phyloP scores from a whole-genome alignment of 2,329 filamentous ascomycete genomes.

The Trichoderma polysporum region DNA sequence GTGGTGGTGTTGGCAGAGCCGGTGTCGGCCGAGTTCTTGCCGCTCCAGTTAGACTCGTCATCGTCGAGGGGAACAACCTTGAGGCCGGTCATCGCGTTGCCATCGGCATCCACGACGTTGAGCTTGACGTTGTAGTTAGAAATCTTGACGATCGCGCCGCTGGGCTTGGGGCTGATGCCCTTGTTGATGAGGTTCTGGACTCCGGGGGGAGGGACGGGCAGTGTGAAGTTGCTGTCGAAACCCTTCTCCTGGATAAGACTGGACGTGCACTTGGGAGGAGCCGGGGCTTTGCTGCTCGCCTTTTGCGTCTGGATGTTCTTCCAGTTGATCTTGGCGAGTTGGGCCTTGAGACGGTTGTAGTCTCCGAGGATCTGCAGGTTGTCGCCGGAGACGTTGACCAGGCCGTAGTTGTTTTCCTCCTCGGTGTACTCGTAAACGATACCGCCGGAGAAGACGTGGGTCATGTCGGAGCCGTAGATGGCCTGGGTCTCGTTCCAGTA shows the following conservation, averaged over 20 bases:
- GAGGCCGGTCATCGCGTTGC: constrained; percentile 44
- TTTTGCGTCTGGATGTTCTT: constrained; percentile 63
- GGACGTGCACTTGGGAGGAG: constrained; percentile 61
- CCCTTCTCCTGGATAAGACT: constrained; percentile 65
- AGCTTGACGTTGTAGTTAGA: constrained; percentile 58
- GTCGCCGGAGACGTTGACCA: constrained; percentile 62
- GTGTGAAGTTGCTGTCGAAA: constrained; percentile 77
- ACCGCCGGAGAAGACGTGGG: constrained; percentile 66
- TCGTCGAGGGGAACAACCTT: constrained; percentile 48
- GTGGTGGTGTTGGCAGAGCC: constrained; percentile 27
- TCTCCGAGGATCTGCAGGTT: constrained; percentile 61
- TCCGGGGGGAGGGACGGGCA: constrained; percentile 67
- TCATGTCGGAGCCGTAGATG: constrained; percentile 73
- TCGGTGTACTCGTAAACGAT: constrained; percentile 80
- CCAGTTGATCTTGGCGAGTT: constrained; percentile 75
- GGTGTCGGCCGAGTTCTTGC: constrained; percentile 42
- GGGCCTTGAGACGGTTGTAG: constrained; percentile 70
- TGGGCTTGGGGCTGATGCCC: constrained; percentile 65
- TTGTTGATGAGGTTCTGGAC: constrained; percentile 72
- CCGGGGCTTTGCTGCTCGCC: constrained; percentile 49
- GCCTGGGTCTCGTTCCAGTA: constrained; percentile 72
- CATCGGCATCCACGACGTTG: constrained; percentile 42
- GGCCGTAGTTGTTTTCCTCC: constrained; percentile 65
- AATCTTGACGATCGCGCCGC: constrained; percentile 68
- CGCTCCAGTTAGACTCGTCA: constrained; percentile 47